These are phyloP conservation scores for Otatea glauca DNA, from an alignment of 176 grass and related monocot genomes.

Conservation along the genomic window DNA sequence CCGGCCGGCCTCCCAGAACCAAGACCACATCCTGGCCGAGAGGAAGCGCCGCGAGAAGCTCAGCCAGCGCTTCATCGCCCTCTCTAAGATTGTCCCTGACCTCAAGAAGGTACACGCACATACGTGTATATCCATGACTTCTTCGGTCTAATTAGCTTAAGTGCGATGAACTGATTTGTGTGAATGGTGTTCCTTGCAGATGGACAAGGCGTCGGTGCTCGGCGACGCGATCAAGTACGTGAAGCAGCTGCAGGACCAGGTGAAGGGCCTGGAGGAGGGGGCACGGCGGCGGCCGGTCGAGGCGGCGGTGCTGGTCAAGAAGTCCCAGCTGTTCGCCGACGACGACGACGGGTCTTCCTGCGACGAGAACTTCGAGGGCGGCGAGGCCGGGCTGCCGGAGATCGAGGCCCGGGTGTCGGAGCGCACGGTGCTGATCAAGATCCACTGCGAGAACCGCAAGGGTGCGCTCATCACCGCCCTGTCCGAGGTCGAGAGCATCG, in stretches of 20 bases:
- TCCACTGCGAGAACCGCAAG: slow-evolving; percentile 92
- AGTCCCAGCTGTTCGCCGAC: slow-evolving; percentile 63
- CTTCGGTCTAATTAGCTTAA: background rate
- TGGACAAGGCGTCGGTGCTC: slow-evolving; percentile 99
- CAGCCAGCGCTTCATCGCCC: slow-evolving; percentile 94
- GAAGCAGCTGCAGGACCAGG: slow-evolving; percentile 85
- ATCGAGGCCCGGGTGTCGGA: slow-evolving; percentile 85
- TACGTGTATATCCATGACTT: background rate
- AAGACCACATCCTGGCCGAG: slow-evolving; percentile 95
- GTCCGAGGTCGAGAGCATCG: slow-evolving; percentile 65
- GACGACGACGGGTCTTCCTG: slow-evolving; percentile 67
- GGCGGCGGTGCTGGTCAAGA: slow-evolving; percentile 81
- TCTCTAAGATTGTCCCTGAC: slow-evolving; percentile 88
- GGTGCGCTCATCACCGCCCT: slow-evolving; percentile 69
- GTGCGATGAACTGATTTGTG: slow-evolving; percentile 3
- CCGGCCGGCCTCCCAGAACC: slow-evolving; percentile 61
- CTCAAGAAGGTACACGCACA: slow-evolving; percentile 77
- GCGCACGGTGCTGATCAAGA: slow-evolving; percentile 71
- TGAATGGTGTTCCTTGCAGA: slow-evolving; percentile 42
- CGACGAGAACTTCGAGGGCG: slow-evolving; percentile 60
- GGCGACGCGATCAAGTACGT: slow-evolving; percentile 98
- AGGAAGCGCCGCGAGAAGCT: slow-evolving; percentile 92
- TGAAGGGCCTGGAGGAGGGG: slow-evolving; percentile 68
- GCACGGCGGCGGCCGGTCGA: slow-evolving; percentile 69
- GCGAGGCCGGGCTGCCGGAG: slow-evolving; percentile 58